Percentiles rank a stretch among this genome's conserved stretches.
These are phyloP conservation scores for Sungouiozyma ichnusensis DNA, from an alignment of 805 yeast species.

Conservation along the genomic window DNA sequence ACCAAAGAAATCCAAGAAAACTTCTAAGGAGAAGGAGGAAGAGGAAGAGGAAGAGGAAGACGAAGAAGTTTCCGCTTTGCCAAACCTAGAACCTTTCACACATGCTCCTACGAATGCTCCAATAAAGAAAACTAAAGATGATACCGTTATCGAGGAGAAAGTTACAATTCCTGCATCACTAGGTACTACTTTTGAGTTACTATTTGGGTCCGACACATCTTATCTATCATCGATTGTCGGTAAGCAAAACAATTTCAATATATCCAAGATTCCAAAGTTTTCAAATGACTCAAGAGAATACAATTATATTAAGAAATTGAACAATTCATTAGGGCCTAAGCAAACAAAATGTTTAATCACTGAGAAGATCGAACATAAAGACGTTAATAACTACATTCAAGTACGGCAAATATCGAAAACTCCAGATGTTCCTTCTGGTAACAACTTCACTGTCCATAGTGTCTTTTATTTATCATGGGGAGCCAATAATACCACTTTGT, in stretches of 20 bases:
- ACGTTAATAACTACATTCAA: slow-evolving; percentile 34
- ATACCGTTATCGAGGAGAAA: slow-evolving; percentile 40
- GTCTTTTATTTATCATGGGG: slow-evolving; percentile 55
- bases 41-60: slow-evolving; percentile 10
- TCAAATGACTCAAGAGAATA: slow-evolving; percentile 35
- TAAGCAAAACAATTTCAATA: slow-evolving; percentile 52
- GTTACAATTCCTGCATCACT: slow-evolving; percentile 50
- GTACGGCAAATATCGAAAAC: slow-evolving; percentile 47
- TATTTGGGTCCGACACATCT: slow-evolving; percentile 52
- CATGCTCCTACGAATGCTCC: slow-evolving; percentile 38
- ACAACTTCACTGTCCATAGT: slow-evolving; percentile 52
- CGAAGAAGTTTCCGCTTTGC: slow-evolving; percentile 17
- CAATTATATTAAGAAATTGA: slow-evolving; percentile 47
- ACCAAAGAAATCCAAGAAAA: slow-evolving; percentile 8
- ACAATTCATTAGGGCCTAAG: slow-evolving; percentile 60
- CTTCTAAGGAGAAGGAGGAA: slow-evolving; percentile 5
- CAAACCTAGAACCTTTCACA: slow-evolving; percentile 28
- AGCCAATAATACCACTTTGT: slow-evolving; percentile 39
- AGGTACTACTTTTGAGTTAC: slow-evolving; percentile 47
- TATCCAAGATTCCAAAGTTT: slow-evolving; percentile 42
- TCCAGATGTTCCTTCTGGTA: slow-evolving; percentile 72
- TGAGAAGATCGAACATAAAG: slow-evolving; percentile 42
- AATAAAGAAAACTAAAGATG: slow-evolving; percentile 38
- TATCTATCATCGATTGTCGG: slow-evolving; percentile 38
- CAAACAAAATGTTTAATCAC: slow-evolving; percentile 54